Base-by-base conservation (phyloP, 768 basidiomycete genomes). In the Rhizopogon salebrosus region DNA sequence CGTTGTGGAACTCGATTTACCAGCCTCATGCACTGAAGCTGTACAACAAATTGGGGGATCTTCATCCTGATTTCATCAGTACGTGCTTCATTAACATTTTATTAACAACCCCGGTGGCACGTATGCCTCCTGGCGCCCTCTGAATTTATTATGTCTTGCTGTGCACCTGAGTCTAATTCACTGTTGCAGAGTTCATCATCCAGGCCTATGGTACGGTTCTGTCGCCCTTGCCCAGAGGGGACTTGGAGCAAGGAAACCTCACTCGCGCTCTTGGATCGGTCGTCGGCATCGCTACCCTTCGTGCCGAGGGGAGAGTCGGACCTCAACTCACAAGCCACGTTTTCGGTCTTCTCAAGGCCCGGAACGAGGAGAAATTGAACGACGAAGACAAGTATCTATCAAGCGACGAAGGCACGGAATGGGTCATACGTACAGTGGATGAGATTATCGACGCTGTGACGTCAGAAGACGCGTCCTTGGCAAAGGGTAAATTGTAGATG, bases 41-140 rank as follows among this genome's bases (percentile, higher is more conserved):
- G 65, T 81, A 91, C 71, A 75, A 83, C 74, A 95, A 93, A 75
- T 78, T 95, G 57, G 85, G 79, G 65, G 79, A 81, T 52, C 90
- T 92, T 74, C 93, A 95, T 70, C 93, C 93, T 55, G 93, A 95
- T 77, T 90, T 95, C 75, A 92, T 93, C 69, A 77, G 90, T 92
- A 70, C 75, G 89, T 83, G 63, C 66, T 55, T 60, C 59, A 59
- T 60, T 63, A 55, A n/a, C 52, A 54, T 41, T 53, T n/a, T 61
- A 61, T 68, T 68, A 69, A 70, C 65, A 64, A 39, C 41, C 42
- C 53, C 59, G 63, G 56, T 69, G 63, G 58, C 59, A 59, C 53
- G 55, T 57, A 65, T 55, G 63, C 67, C 67, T 61, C 65, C 54
- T 62, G 64, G 63, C 59, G 63, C 67, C 62, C 62, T 60, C 66